These are phyloP conservation scores for Phytophthora kernoviae DNA, from an alignment of 352 stramenopile genomes.

Conservation along the genomic window DNA sequence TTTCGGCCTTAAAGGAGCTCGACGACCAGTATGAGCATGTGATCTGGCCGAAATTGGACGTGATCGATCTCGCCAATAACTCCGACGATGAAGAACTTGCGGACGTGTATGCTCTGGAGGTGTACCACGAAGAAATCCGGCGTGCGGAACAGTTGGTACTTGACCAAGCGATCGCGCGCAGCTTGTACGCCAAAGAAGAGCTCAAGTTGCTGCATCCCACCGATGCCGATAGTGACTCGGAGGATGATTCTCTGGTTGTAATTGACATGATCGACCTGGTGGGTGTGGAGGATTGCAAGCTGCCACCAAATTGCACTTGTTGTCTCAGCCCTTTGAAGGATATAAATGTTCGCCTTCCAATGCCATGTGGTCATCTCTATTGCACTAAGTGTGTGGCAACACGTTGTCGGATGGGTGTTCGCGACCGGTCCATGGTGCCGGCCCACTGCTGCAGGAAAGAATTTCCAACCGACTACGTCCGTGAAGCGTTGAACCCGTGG, in stretches of 20 bases:
- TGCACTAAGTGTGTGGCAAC: conserved; percentile 56
- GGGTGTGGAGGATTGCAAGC: conserved; percentile 37
- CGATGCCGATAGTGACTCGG: conserved; percentile 17
- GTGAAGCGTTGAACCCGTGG: conserved; percentile 31
- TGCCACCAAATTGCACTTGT: conserved; percentile 43
- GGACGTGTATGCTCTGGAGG: conserved; percentile 40
- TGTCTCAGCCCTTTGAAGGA: conserved; percentile 34
- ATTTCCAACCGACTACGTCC: conserved; percentile 67
- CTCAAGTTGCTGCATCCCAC: conserved; percentile 29
- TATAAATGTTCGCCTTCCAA: conserved; percentile 21
- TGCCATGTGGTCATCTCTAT: conserved; percentile 70
- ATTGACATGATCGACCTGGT: conserved; percentile 9
- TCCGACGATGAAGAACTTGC: conserved; percentile 22
- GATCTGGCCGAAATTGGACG: conserved; percentile 12
- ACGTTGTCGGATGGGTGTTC: conserved; percentile 57
- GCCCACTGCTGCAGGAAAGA: conserved; percentile 78
- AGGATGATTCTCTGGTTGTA: conserved; percentile 17
- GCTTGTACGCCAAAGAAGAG: conserved; percentile 49
- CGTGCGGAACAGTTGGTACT: conserved; percentile 35
- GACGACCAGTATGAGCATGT: conserved; percentile 23
- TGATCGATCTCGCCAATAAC: conserved; percentile 25
- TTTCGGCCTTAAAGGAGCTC: conserved; percentile 17
- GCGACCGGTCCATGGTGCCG: conserved; percentile 60
- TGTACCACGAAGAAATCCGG: conserved; percentile 46
- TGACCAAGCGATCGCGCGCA: conserved; percentile 52